phyloP scores from a whole-genome alignment of 148 eudicot genomes.

The Camellia sinensis region DNA sequence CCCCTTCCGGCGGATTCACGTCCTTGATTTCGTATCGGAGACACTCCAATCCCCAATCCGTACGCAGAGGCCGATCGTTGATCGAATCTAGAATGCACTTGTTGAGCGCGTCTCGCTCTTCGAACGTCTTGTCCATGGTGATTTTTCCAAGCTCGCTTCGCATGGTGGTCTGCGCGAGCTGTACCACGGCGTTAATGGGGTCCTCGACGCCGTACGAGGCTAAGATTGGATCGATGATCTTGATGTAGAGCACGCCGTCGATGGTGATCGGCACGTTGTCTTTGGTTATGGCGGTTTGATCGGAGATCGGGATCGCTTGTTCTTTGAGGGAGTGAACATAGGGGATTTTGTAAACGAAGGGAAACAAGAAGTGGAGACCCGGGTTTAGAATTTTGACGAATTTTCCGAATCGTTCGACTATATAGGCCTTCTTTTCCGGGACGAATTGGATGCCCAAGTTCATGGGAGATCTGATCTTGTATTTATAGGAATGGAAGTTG shows the following conservation, averaged over 20 bases:
- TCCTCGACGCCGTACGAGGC: background rate
- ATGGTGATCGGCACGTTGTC: background rate
- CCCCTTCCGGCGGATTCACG: background rate
- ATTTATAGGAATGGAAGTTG: background rate
- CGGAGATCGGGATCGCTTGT: background rate
- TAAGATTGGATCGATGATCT: background rate
- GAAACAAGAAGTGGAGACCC: background rate
- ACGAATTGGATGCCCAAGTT: background rate
- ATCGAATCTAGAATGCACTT: background rate
- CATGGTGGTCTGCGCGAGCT: conserved; percentile 2
- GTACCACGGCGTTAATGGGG: background rate
- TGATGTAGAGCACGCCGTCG: conserved; percentile 2
- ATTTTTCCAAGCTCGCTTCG: background rate
- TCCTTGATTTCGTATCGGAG: conserved; percentile 8
- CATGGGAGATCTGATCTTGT: background rate
- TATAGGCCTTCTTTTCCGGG: background rate
- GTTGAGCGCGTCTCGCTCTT: background rate
- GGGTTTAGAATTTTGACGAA: background rate
- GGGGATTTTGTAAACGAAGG: background rate
- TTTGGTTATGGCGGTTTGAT: background rate
- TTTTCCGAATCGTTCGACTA: background rate
- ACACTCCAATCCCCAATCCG: conserved; percentile 7
- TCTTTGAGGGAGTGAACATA: background rate
- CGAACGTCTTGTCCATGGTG: background rate
- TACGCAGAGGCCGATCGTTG: background rate